phyloP scores from a whole-genome alignment of 495 filamentous ascomycete species.

The Xylaria telfairii region DNA sequence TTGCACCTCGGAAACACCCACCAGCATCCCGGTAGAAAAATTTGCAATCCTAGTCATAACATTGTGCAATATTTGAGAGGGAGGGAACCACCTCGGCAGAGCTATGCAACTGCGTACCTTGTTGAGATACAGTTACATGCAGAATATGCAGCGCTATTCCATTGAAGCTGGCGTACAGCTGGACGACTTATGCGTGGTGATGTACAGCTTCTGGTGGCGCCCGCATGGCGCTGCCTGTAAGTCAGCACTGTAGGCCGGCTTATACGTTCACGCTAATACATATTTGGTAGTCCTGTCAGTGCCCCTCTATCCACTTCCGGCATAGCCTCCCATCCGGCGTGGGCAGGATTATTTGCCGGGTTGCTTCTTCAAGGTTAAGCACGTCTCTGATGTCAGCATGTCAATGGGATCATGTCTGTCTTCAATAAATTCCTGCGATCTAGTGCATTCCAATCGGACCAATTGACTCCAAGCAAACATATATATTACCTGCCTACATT shows the following conservation, averaged over 20 bases:
- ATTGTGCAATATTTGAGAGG: background rate
- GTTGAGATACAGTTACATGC: slow-evolving; percentile 1
- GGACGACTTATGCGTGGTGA: slow-evolving; percentile 19
- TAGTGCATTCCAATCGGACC: slow-evolving; percentile 17
- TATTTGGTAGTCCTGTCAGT: background rate
- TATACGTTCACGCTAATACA: background rate
- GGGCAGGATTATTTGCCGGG: background rate
- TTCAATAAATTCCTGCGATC: slow-evolving; percentile 12
- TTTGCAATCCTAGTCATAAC: slow-evolving; percentile 3
- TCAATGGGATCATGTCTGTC: slow-evolving; percentile 2
- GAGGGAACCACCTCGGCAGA: slow-evolving; percentile 5
- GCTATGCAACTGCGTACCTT: background rate
- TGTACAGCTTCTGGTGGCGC: background rate
- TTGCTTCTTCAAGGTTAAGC: background rate
- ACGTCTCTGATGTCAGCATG: slow-evolving; percentile 5
- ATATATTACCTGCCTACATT: background rate
- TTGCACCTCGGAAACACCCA: background rate
- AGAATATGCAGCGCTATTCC: slow-evolving; percentile 2
- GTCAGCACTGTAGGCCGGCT: background rate
- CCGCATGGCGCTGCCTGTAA: background rate
- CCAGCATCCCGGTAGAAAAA: background rate
- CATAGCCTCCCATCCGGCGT: background rate
- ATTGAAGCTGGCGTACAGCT: no score
- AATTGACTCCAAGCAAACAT: background rate
- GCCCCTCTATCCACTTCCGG: slow-evolving; percentile 13